Base-by-base conservation (phyloP, 2,329 filamentous ascomycete genomes). In the Tolypocladium tropicale region DNA sequence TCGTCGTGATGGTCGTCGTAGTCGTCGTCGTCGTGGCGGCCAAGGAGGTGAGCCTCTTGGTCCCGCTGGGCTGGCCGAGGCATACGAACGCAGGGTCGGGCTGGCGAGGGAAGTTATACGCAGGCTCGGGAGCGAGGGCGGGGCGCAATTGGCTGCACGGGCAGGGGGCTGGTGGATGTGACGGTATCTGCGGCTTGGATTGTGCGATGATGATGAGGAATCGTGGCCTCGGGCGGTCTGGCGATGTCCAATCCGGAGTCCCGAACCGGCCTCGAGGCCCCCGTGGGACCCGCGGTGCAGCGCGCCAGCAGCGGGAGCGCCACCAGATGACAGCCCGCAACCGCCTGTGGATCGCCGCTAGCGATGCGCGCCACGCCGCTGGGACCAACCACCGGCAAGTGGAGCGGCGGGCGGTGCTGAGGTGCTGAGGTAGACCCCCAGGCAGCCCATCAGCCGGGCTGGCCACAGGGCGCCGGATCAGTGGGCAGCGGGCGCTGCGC, bases 21-120 rank as follows among this genome's bases (percentile, higher is more conserved):
- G 11, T 53, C 33, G 10, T 53, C 36, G 37, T 53, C 9, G 16
- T 50, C 25, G 21, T 41, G 16, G 34, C 32, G 16, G 28, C 36
- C 54, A 6, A 50, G 30, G 50, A 56, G 51, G 41, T 33, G 51
- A 52, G 32, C 61, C 58, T 63, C 57, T 59, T 64, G 62, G 54
- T 61, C 64, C 39, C 52, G 55, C 21, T 25, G 52, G 18, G 59
- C 53, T 57, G 57, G 61, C 46, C 53, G 59, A 65, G 61, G 57
- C 66, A 65, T 65, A 55, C 53, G 53, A 57, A 51, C 43, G 51
- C 50, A 30, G 23, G 39, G 56, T 54, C n/a, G n/a, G 43, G 46
- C 36, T 34, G 50, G 50, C n/a, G 28, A 21, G 6, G 28, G 46
- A 4, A 39, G 23, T 36, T 56, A 28, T 48, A 46, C 46, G 30